phyloP scores from a whole-genome alignment of 164 flowering plant genomes.

The Umbellularia californica region DNA sequence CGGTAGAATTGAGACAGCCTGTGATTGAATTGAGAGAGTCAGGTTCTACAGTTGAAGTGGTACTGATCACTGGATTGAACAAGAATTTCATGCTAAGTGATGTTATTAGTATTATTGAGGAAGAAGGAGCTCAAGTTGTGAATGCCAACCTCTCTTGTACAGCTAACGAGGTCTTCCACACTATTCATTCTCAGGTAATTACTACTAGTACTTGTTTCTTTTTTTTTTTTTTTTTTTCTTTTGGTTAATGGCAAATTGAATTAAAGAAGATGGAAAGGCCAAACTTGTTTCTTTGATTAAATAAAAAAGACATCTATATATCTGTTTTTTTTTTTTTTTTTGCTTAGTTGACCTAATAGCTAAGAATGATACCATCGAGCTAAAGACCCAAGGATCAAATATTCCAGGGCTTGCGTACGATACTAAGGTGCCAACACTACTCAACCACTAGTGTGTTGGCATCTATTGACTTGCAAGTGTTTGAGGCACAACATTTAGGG shows the following conservation, averaged over 20 bases:
- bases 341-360: no score
- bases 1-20: constrained; percentile 17
- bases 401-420: no score
- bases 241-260: no score
- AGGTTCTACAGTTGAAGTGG: constrained; percentile 38
- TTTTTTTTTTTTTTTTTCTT: no score
- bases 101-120: constrained; percentile 36
- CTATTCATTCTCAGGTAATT: constrained; percentile 45
- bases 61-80: constrained; percentile 29
- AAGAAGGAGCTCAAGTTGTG: constrained; percentile 51
- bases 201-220: background rate
- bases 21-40: constrained; percentile 39
- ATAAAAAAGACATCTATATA: background rate
- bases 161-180: constrained; percentile 33
- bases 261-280: no score
- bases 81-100: constrained; percentile 38
- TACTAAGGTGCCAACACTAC: no score
- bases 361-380: no score
- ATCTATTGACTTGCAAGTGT: background rate
- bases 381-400: no score
- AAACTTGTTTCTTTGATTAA: background rate
- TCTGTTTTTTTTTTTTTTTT: no score
- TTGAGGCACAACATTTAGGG: background rate
- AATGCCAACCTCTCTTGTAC: constrained; percentile 28
- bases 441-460: no score